Conservation (phyloP, 257 asterid genomes). For the Petrea volubilis region DNA sequence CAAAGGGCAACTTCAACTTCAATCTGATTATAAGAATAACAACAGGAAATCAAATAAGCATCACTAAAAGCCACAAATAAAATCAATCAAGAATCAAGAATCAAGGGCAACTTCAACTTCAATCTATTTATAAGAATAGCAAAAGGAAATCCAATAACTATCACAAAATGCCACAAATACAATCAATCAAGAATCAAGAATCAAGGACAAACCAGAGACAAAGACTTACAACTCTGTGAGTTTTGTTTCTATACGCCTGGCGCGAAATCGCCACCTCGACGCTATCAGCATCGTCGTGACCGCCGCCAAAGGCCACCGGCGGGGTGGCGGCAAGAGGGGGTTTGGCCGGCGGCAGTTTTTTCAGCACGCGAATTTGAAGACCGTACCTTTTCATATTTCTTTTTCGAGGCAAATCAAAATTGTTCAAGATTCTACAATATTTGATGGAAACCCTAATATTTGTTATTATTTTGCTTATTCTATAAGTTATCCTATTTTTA, state of each 20-base stretch:
- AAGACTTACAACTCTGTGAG: slow-evolving; percentile 67
- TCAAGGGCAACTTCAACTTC: too few relatives aligned
- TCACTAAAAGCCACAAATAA: too few relatives aligned
- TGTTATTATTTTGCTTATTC: too few relatives aligned
- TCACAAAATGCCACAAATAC: neutral
- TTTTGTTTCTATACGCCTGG: slow-evolving; percentile 76
- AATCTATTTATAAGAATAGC: too few relatives aligned
- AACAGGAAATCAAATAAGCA: too few relatives aligned
- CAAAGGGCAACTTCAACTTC: slow-evolving; percentile 83
- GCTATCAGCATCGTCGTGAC: slow-evolving; percentile 66
- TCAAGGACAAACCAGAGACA: neutral
- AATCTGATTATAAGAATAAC: too few relatives aligned
- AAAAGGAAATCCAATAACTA: neutral
- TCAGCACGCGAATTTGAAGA: slow-evolving; percentile 82
- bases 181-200: neutral
- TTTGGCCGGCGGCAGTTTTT: slow-evolving; percentile 67
- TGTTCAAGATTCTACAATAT: too few relatives aligned
- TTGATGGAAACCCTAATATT: too few relatives aligned
- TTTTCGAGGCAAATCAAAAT: too few relatives aligned
- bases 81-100: too few relatives aligned
- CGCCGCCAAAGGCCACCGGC: too few relatives aligned
- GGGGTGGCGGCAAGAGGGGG: slow-evolving; percentile 58
- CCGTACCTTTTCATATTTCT: slow-evolving; percentile 61
- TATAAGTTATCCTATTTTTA: too few relatives aligned
- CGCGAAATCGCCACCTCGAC: slow-evolving; percentile 82